Conservation (phyloP, 73 alveolate genomes). For the Blepharisma stoltei region DNA sequence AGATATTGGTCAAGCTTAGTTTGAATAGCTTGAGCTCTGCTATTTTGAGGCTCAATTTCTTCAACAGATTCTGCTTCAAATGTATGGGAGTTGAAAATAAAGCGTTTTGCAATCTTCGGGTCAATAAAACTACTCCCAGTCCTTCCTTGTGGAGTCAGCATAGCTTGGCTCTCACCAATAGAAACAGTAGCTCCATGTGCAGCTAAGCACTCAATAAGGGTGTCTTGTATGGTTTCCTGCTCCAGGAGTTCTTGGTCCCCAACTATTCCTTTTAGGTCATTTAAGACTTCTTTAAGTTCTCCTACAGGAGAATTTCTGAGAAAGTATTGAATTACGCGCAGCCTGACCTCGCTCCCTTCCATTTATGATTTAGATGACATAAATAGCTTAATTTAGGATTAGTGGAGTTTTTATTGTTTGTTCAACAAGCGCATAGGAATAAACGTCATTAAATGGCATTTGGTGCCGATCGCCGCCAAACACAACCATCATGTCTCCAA, state of each 20-base stretch:
- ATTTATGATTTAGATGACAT: neutral
- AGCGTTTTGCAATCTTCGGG: neutral
- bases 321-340: neutral
- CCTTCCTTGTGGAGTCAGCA: neutral
- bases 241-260: constrained; percentile 7
- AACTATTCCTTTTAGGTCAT: constrained; percentile 1
- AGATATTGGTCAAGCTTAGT: neutral
- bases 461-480: constrained; percentile 74
- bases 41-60: neutral
- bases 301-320: constrained; percentile 31
- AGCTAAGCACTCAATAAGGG: neutral
- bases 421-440: constrained; percentile 20
- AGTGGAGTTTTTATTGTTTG: constrained; percentile 26
- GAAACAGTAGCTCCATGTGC: neutral
- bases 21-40: neutral
- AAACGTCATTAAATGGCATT: constrained; percentile 73
- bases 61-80: neutral
- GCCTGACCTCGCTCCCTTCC: neutral
- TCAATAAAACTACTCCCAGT: neutral
- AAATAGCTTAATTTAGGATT: neutral
- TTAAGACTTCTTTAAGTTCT: constrained; percentile 18
- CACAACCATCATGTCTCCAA: constrained; percentile 41
- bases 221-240: neutral
- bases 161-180: neutral
- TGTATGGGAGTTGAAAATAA: neutral